Conservation (phyloP, 2,329 filamentous ascomycete genomes). For the Talaromyces sp. region DNA sequence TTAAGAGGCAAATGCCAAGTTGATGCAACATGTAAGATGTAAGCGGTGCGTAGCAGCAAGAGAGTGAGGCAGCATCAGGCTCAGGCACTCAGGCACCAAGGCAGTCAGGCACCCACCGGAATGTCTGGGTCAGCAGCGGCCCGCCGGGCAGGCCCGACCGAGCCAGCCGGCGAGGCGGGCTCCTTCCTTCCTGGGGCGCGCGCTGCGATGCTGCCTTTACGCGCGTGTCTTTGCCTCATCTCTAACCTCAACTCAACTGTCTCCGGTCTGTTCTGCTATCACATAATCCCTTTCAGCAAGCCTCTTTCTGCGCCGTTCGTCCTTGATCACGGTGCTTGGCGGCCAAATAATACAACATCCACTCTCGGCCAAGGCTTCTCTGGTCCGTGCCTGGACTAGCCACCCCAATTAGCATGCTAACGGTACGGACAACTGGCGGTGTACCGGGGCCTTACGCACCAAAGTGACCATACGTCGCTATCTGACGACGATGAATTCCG, state of each 20-base stretch:
- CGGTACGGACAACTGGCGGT: constrained; percentile 11
- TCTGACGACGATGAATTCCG: not conserved
- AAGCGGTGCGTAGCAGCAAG: too few relatives aligned
- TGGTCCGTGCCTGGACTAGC: constrained; percentile 11
- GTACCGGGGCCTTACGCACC: constrained; percentile 7
- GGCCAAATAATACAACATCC: not conserved
- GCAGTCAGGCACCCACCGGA: not conserved
- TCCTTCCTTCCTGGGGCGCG: not conserved
- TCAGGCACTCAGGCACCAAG: not conserved
- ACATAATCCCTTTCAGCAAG: not conserved
- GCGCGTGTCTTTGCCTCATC: not conserved
- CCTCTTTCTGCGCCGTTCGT: not conserved
- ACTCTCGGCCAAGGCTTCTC: constrained; percentile 1
- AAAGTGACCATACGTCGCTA: not conserved
- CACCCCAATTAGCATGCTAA: not conserved
- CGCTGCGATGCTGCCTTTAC: constrained; percentile 1
- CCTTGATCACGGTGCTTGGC: not conserved
- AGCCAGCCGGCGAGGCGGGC: not conserved
- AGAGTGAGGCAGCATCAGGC: not conserved
- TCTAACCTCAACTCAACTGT: not conserved
- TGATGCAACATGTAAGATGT: too few relatives aligned
- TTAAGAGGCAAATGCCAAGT: not conserved
- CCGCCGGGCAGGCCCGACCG: constrained; percentile 4
- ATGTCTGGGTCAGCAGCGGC: constrained; percentile 10
- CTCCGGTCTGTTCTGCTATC: not conserved